These are phyloP conservation scores for Xylaria castorea DNA, from an alignment of 495 filamentous ascomycete genomes.

Conservation along the genomic window DNA sequence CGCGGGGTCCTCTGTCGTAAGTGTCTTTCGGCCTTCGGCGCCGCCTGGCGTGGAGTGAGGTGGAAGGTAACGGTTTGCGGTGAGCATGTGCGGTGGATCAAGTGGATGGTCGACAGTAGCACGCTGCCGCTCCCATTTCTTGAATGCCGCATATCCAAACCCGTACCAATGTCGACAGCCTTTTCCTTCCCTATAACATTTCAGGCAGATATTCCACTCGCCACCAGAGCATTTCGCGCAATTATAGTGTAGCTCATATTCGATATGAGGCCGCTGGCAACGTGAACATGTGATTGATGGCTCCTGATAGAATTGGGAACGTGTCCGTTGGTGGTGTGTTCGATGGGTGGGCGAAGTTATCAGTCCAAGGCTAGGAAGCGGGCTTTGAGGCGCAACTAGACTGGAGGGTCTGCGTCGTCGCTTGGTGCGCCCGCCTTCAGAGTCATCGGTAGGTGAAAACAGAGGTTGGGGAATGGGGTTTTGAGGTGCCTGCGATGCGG, in stretches of 20 bases:
- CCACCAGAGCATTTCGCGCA: constrained; percentile 74
- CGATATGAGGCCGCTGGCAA: constrained; percentile 70
- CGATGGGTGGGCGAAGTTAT: constrained; percentile 36
- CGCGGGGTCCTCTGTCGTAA: constrained; percentile 69
- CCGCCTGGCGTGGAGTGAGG: constrained; percentile 54
- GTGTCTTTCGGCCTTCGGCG: constrained; percentile 55
- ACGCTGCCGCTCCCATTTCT: constrained; percentile 58
- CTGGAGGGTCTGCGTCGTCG: constrained; percentile 35
- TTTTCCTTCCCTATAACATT: constrained; percentile 74
- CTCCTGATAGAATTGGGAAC: constrained; percentile 64
- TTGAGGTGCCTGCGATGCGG: constrained; percentile 27
- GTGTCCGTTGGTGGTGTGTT: constrained; percentile 38
- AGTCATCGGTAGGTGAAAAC: constrained; percentile 36
- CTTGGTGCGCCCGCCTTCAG: constrained; percentile 30
- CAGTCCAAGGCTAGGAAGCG: constrained; percentile 41
- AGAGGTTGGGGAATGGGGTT: constrained; percentile 26
- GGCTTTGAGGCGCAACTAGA: constrained; percentile 33
- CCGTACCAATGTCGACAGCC: constrained; percentile 83
- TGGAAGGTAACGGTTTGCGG: constrained; percentile 68
- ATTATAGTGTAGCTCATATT: constrained; percentile 82
- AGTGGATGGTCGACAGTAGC: constrained; percentile 37
- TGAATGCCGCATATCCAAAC: constrained; percentile 69
- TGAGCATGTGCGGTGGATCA: constrained; percentile 69
- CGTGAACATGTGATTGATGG: constrained; percentile 74
- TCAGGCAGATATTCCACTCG: constrained; percentile 75